A percentile compares a stretch with the other conserved stretches of the same genome.
Evolutionary conservation across 2,329 filamentous ascomycete species (phyloP).

Genomic region (Hirsutella thompsonii): DNA sequence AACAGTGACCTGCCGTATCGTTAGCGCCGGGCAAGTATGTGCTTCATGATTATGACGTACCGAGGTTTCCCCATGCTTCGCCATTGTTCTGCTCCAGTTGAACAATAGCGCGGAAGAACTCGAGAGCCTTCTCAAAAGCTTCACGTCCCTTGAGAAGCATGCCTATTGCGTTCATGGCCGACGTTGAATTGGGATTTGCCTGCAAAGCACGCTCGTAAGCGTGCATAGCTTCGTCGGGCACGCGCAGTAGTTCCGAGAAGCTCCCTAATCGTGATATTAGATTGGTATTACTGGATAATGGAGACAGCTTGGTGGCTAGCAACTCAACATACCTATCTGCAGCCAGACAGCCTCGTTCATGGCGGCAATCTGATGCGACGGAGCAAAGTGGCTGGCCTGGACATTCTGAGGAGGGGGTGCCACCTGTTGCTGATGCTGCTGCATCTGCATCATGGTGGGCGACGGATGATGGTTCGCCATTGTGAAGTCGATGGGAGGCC

Average conservation of each 20-base stretch:
- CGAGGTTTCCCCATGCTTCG: conserved; percentile 91
- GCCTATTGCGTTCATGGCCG: conserved; percentile 89
- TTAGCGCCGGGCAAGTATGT: conserved; percentile 6
- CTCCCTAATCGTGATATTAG: conserved; percentile 44
- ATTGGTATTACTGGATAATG: too few species aligned
- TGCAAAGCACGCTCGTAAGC: conserved; percentile 84
- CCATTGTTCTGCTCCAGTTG: conserved; percentile 84
- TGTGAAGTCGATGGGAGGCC: conserved; percentile 10
- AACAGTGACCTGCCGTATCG: conserved; percentile 66
- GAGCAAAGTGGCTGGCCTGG: conserved; percentile 44
- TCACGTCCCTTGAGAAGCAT: conserved; percentile 84
- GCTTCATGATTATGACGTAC: conserved; percentile 36
- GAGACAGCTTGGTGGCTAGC: too few species aligned
- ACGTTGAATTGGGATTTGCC: conserved; percentile 78
- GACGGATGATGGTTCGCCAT: conserved; percentile 76
- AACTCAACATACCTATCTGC: conserved; percentile 71
- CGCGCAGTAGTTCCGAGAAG: conserved; percentile 76
- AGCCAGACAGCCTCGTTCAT: conserved; percentile 88
- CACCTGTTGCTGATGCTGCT: conserved; percentile 49
- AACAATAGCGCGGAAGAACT: conserved; percentile 81
- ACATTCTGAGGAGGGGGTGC: conserved; percentile 40
- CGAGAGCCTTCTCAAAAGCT: conserved; percentile 85
- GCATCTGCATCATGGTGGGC: conserved; percentile 61
- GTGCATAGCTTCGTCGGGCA: conserved; percentile 76
- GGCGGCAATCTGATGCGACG: conserved; percentile 61